These are phyloP conservation scores for Leishmania mexicana DNA, from an alignment of 208 protist genomes.

Conservation along the genomic window DNA sequence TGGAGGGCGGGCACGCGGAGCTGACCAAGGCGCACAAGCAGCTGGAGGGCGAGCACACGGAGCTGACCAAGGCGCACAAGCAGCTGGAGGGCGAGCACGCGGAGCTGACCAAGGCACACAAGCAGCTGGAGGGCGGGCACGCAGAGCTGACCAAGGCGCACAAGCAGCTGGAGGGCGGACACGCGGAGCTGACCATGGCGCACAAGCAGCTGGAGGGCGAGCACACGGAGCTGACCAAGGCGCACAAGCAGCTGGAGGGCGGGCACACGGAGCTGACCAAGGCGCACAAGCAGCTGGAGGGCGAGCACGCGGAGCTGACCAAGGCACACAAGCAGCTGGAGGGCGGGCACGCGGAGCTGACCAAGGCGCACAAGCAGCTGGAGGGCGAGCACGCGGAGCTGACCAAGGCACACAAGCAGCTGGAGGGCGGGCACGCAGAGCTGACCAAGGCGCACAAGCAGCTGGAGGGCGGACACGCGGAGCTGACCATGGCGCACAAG, in stretches of 20 bases:
- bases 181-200: too few relatives aligned
- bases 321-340: slow-evolving; percentile 11
- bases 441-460: too few relatives aligned
- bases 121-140: neutral
- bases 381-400: neutral
- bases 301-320: too few relatives aligned
- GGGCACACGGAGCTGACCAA: too few relatives aligned
- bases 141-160: slow-evolving; percentile 11
- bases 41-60: slow-evolving; percentile 36
- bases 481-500: too few relatives aligned
- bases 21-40: neutral
- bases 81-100: slow-evolving; percentile 24
- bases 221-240: neutral
- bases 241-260: too few relatives aligned
- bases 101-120: neutral
- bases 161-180: neutral
- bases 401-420: neutral
- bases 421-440: neutral
- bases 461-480: too few relatives aligned
- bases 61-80: slow-evolving; percentile 53
- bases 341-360: slow-evolving; percentile 10
- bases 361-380: neutral
- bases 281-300: too few relatives aligned
- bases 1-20: slow-evolving; percentile 42
- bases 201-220: neutral